Evolutionary conservation across 176 grass and related monocot species (phyloP).

Genomic region (Saccharum spontaneum): DNA sequence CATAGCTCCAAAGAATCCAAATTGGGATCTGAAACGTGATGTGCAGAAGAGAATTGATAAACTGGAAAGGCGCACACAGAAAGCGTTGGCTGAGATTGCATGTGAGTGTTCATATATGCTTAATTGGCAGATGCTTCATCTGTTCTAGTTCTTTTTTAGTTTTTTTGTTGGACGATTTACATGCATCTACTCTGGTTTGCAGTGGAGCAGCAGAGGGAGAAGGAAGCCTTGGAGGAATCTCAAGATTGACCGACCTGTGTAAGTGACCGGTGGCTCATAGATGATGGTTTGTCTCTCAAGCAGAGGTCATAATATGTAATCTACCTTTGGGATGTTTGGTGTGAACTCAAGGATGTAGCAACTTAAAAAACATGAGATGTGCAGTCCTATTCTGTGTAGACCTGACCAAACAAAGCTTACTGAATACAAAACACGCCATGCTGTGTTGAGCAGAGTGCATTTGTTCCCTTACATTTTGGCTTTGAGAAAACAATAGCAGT

Average conservation of each 20-base stretch:
- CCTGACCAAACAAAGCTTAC: not conserved
- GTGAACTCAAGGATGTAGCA: not conserved
- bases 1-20: slow-evolving; percentile 98
- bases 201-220: slow-evolving; percentile 82
- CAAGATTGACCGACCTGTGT: slow-evolving; percentile 32
- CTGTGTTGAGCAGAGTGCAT: not conserved
- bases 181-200: not conserved
- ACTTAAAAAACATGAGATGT: not conserved
- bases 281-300: not conserved
- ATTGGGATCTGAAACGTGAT: slow-evolving; percentile 87
- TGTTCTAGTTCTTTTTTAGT: not conserved
- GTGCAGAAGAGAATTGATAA: slow-evolving; percentile 94
- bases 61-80: slow-evolving; percentile 91
- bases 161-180: not conserved
- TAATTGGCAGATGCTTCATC: not conserved
- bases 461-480: not conserved
- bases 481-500: not conserved
- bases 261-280: not conserved
- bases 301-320: not conserved
- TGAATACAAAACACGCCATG: not conserved
- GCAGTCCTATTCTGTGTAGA: not conserved
- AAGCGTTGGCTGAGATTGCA: slow-evolving; percentile 76
- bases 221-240: slow-evolving; percentile 51
- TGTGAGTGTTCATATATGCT: slow-evolving; percentile 42
- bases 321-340: not conserved